Conservation (phyloP, 495 filamentous ascomycete species). For the Tetracladium marchalianum region DNA sequence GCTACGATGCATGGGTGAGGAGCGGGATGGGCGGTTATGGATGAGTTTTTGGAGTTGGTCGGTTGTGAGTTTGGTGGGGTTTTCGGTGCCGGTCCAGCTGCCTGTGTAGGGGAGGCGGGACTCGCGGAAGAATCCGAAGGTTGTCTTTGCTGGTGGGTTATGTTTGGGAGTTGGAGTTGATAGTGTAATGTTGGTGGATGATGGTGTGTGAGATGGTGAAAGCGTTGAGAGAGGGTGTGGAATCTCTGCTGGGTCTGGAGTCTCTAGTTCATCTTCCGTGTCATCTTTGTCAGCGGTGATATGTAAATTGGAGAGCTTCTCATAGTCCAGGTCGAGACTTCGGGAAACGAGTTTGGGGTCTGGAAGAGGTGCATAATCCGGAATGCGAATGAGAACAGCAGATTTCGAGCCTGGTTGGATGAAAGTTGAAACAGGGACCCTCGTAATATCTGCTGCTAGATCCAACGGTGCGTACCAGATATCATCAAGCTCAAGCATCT, state of each 20-base stretch:
- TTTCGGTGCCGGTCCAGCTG: slow-evolving; percentile 9
- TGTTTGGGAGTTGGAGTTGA: background rate
- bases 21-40: background rate
- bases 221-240: background rate
- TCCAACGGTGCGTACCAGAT: slow-evolving; percentile 5
- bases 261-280: background rate
- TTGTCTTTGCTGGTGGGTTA: background rate
- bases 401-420: slow-evolving; percentile 14
- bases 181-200: background rate
- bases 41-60: slow-evolving; percentile 11
- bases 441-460: slow-evolving; percentile 4
- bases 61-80: background rate
- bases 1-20: background rate
- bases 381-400: slow-evolving; percentile 11
- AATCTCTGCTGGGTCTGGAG: too few species aligned
- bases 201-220: background rate
- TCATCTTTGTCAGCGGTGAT: background rate
- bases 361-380: background rate
- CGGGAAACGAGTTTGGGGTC: too few species aligned
- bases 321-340: too few species aligned
- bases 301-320: too few species aligned
- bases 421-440: slow-evolving; percentile 10
- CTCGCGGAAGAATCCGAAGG: slow-evolving; percentile 1
- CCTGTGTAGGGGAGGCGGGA: background rate
- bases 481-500: slow-evolving; percentile 4